Base-by-base conservation (phyloP, 2,329 filamentous ascomycete species). In the Fusarium ambrosium region DNA sequence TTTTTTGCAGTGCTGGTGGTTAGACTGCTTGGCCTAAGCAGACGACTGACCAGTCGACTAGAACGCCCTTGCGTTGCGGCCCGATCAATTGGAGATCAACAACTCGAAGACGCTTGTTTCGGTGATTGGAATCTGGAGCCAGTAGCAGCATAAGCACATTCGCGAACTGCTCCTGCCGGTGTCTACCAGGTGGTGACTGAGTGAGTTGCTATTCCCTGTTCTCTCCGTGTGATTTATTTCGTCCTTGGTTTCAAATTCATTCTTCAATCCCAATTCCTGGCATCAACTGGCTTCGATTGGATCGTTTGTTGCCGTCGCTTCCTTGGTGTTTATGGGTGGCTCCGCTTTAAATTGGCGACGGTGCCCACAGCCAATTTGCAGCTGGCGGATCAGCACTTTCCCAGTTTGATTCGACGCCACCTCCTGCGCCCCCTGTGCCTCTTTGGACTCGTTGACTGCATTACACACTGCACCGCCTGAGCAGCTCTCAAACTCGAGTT, bases 361-460 rank as follows among this genome's bases (percentile, higher is more conserved):
- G 60, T 72, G 62, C 60, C 77, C 77, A 78, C 77, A 75, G 36
- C 73, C 73, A 78, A 78, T 78, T 78, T 78, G 69, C 75, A 79
- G 68, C 69, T 53, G 73, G 75, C 75, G 75, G 77, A 78, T 78
- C 76, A 74, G 78, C 70, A 75, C 76, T 73, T 73, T 78, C 71
- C 75, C 66, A 72, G 62, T 71, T 75, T 77, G 72, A 74, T 74
- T 73, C 76, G 74, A 75, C 77, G 77, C 77, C 77, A 79, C 77
- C 77, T 78, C 77, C 75, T 79, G 77, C 77, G 72, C 70, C 74
- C 72, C 75, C 74, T 78, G 74, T 70, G 68, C 66, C 69, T 78
- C 69, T 34, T 34, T 34, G 32, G 32, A 34, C 32, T 34, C 32
- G 32, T 34, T 34, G 32, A 34, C 32, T 34, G 32, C 32, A 34